Conservation (phyloP, 495 filamentous ascomycete species). For the Penicillium alfredii region DNA sequence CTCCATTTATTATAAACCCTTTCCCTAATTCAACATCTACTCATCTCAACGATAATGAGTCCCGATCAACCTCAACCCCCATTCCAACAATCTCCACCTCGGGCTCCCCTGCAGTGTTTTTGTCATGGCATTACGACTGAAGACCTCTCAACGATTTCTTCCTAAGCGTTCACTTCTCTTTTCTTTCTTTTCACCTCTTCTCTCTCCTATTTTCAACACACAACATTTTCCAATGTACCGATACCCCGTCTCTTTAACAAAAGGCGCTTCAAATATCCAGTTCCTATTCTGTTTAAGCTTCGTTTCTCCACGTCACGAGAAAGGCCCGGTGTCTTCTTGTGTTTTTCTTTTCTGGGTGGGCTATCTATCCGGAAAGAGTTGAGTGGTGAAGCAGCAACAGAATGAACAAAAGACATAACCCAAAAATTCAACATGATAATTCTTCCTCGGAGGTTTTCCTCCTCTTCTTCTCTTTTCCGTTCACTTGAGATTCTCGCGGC, state of each 20-base stretch:
- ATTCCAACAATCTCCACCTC: constrained; percentile 26
- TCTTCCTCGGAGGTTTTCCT: constrained; percentile 10
- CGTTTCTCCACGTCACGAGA: no score
- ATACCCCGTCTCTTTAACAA: constrained; percentile 38
- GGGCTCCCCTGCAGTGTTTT: constrained; percentile 30
- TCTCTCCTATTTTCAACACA: constrained; percentile 45
- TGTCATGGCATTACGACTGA: constrained; percentile 45
- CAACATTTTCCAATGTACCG: constrained; percentile 22
- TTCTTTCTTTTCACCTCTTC: no score
- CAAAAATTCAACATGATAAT: constrained; percentile 36
- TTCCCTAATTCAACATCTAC: constrained; percentile 43
- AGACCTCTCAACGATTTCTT: constrained; percentile 49
- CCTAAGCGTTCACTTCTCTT: constrained; percentile 30
- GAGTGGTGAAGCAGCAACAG: constrained; percentile 2
- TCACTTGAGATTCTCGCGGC: constrained; percentile 4
- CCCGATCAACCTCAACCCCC: constrained; percentile 16
- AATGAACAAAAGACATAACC: constrained; percentile 17
- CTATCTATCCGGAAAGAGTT: constrained; percentile 2
- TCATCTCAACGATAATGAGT: constrained; percentile 37
- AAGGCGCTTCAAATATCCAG: constrained; percentile 29
- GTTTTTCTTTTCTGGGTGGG: constrained; percentile 4
- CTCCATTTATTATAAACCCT: no score
- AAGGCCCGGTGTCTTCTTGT: no score
- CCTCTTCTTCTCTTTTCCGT: constrained; percentile 5
- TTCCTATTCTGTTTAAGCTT: constrained; percentile 24